Base-by-base conservation (phyloP, 2,329 filamentous ascomycete genomes). In the Cladosporium cucumerinum region DNA sequence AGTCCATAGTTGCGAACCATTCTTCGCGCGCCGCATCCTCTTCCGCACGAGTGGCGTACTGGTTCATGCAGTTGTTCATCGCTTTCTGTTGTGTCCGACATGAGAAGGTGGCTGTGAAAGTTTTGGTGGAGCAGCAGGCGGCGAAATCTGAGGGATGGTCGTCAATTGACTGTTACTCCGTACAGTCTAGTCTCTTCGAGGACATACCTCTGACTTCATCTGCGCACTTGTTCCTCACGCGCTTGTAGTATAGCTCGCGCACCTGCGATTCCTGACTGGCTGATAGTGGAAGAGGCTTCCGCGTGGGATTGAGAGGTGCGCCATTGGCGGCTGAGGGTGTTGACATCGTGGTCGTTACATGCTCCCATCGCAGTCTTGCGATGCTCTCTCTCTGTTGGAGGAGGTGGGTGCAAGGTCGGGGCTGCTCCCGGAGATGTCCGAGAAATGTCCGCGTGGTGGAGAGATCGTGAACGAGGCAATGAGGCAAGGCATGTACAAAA, bases 21-120 rank as follows among this genome's bases (percentile, higher is more conserved):
- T 98, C 93, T 78, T 93, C 91, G 61, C 95, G 84, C 68, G 95
- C 95, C 26, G 87, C 88, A 80, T 99, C 95, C 78, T 96, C 86
- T 76, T 96, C 92, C 63, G 85, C 87, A 68, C 88, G 90, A 69
- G 91, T 96, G 63, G 94, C 93, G 80, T 96, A 90, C 64, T 84
- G 79, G 71, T 93, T 84, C 93, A 99, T 97, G 82, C 95, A 99
- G 67, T 82, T 84, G 80, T 99, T 99, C 95, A 99, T 99, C 39
- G 85, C 83, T 68, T 89, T 87, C 73, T 93, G 90, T 74, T 93
- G 85, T 57, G 84, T 80, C 62, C 92, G 89, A 82, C 95, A 99
- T 61, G 88, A 86, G 82, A 95, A 97, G 14, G 93, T 90, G 65
- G 95, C 90, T 64, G 89, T 93, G 72, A 98, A 86, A 6, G 93